Percentiles rank a stretch among this genome's conserved stretches.
phyloP scores from a whole-genome alignment of 164 flowering plant species.

The Piper betle region DNA sequence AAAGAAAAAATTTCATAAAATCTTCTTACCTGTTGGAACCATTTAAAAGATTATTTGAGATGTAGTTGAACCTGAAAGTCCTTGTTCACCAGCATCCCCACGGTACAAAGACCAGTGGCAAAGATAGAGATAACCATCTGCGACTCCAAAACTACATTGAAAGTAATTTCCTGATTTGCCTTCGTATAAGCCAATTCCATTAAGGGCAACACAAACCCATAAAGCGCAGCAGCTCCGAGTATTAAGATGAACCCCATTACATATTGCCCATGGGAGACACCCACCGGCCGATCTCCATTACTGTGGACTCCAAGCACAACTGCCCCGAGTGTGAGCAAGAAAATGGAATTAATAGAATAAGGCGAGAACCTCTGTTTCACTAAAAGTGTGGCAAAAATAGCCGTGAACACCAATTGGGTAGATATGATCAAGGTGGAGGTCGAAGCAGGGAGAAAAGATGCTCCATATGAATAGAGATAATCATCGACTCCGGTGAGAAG shows the following conservation, averaged over 20 bases:
- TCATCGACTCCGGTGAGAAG: not conserved
- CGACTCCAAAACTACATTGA: not conserved
- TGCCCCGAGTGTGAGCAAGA: no score
- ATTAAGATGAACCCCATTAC: slow-evolving; percentile 1
- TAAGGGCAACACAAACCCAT: not conserved
- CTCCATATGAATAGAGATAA: not conserved
- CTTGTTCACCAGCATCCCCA: not conserved
- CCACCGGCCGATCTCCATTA: not conserved
- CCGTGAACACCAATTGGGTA: not conserved
- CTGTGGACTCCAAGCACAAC: not conserved
- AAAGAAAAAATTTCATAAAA: not conserved
- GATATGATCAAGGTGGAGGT: not conserved
- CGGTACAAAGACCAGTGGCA: slow-evolving; percentile 1
- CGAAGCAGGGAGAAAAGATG: not conserved
- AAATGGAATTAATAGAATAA: not conserved
- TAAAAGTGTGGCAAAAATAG: slow-evolving; percentile 1
- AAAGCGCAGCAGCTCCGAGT: not conserved
- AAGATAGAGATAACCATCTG: not conserved
- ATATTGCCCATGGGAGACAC: not conserved
- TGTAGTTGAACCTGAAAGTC: not conserved
- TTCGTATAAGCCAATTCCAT: slow-evolving; percentile 1
- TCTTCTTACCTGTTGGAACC: not conserved
- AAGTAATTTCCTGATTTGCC: slow-evolving; percentile 1
- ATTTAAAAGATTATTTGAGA: not conserved
- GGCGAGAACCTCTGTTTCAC: not conserved